These are phyloP conservation scores for Citrus australasica DNA, from an alignment of 345 rosid genomes.

Conservation along the genomic window DNA sequence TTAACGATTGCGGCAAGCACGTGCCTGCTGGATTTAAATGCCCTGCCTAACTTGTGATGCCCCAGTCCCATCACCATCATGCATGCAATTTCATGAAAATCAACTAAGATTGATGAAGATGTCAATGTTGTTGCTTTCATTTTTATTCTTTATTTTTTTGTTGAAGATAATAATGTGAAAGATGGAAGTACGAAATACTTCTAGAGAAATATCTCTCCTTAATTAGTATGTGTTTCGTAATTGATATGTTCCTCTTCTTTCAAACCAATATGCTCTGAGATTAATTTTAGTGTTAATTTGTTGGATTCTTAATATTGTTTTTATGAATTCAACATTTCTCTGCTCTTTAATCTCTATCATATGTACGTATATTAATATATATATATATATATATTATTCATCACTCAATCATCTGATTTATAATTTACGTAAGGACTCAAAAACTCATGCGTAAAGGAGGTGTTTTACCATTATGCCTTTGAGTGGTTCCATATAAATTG, in stretches of 20 bases:
- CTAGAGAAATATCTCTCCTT: neutral
- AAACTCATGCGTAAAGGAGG: too few relatives aligned
- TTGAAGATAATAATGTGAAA: neutral
- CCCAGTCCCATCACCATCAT: neutral
- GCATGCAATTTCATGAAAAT: neutral
- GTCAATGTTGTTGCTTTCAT: neutral
- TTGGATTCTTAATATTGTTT: too few relatives aligned
- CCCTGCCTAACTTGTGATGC: neutral
- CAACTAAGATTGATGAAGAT: neutral
- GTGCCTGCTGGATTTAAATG: neutral
- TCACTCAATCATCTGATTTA: too few relatives aligned
- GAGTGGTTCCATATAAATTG: too few relatives aligned
- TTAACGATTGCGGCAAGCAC: neutral
- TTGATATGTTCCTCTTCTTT: neutral
- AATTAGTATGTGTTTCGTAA: neutral
- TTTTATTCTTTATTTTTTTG: neutral
- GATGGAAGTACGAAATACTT: neutral
- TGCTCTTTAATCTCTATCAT: too few relatives aligned
- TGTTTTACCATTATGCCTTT: too few relatives aligned
- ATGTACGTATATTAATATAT: too few relatives aligned
- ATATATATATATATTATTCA: too few relatives aligned
- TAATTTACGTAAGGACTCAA: too few relatives aligned
- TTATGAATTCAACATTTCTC: too few relatives aligned
- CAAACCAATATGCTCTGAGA: neutral
- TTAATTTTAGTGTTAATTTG: neutral